phyloP scores from a whole-genome alignment of 2,329 filamentous ascomycete species.

The Aspergillus thermomutatus region DNA sequence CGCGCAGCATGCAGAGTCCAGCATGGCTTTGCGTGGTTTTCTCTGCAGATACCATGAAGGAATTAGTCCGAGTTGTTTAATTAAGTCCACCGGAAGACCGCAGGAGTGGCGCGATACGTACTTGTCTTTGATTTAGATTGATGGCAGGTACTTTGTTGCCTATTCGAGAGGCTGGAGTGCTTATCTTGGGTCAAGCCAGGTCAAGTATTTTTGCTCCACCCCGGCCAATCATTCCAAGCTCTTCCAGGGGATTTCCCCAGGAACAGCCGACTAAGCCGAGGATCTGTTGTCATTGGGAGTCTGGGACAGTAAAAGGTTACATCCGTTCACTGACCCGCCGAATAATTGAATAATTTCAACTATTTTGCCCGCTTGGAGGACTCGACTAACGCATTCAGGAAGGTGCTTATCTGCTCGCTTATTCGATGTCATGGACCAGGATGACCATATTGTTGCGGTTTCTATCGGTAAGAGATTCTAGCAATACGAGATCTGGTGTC shows the following conservation, averaged over 20 bases:
- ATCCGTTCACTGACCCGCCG: background rate
- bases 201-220: background rate
- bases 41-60: background rate
- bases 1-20: background rate
- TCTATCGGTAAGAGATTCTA: background rate
- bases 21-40: background rate
- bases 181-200: background rate
- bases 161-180: background rate
- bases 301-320: background rate
- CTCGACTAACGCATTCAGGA: background rate
- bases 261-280: background rate
- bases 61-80: background rate
- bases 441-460: background rate
- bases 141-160: background rate
- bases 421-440: background rate
- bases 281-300: background rate
- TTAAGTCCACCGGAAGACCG: background rate
- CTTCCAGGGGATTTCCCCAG: background rate
- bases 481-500: background rate
- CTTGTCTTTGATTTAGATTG: background rate
- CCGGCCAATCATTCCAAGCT: background rate
- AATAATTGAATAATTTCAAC: too few species aligned
- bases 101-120: background rate
- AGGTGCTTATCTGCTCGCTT: background rate
- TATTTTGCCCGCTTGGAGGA: background rate